Percentiles rank a stretch among this genome's conserved stretches.
Conservation (phyloP, 2,329 filamentous ascomycete genomes). For the Pseudocercospora pini-densiflorae region DNA sequence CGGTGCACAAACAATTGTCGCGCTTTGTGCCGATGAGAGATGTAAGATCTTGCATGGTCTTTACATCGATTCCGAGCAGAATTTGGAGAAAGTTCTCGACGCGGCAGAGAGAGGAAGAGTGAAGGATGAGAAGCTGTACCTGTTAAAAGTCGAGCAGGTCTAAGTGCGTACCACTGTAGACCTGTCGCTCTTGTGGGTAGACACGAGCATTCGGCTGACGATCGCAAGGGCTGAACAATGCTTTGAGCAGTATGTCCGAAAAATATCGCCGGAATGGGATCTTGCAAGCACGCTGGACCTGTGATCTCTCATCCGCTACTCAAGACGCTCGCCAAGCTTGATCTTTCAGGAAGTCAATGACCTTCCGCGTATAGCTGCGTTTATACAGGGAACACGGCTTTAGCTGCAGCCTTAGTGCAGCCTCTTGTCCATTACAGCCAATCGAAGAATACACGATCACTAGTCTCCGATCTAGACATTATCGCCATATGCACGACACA, state of each 20-base stretch:
- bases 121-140: constrained; percentile 15
- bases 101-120: constrained; percentile 11
- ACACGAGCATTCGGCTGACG: too few relatives aligned
- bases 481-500: neutral
- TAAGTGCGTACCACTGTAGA: neutral
- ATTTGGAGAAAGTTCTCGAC: constrained; percentile 12
- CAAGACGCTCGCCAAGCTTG: too few relatives aligned
- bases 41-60: constrained; percentile 10
- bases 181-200: too few relatives aligned
- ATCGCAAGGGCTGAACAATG: too few relatives aligned
- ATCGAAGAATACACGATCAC: neutral
- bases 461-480: neutral
- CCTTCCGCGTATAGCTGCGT: too few relatives aligned
- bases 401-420: neutral
- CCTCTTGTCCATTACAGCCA: neutral
- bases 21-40: constrained; percentile 17
- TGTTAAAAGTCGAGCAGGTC: constrained; percentile 13
- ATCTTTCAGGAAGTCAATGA: too few relatives aligned
- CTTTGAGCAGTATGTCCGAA: too few relatives aligned
- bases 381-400: too few relatives aligned
- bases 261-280: too few relatives aligned
- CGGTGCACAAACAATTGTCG: constrained; percentile 9
- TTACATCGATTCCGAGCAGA: constrained; percentile 15
- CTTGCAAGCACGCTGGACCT: too few relatives aligned
- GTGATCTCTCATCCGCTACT: too few relatives aligned